A percentile compares a stretch with the other conserved stretches of the same genome.
These are phyloP conservation scores for Penicillium sp. DNA, from an alignment of 2,329 filamentous ascomycete genomes.

Conservation along the genomic window DNA sequence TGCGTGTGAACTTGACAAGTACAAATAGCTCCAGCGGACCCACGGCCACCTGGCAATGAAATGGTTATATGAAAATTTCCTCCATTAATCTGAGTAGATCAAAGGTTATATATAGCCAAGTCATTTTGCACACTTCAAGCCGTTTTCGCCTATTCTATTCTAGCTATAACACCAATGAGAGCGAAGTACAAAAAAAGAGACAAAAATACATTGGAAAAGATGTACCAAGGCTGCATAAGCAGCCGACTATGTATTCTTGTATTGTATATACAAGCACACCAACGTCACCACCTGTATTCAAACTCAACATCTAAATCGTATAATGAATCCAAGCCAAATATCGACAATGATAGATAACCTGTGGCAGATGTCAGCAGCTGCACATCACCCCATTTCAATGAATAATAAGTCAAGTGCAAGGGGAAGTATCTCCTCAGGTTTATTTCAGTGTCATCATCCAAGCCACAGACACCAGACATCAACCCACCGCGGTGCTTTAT, in stretches of 20 bases:
- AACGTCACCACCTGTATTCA: neutral
- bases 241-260: no score
- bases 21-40: neutral
- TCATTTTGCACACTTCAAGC: no score
- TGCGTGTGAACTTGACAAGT: neutral
- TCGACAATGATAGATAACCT: neutral
- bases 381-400: neutral
- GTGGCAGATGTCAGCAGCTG: neutral
- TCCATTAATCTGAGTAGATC: neutral
- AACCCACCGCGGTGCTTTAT: slow-evolving; percentile 31
- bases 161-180: no score
- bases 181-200: no score
- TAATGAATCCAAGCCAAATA: no score
- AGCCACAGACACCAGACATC: slow-evolving; percentile 24
- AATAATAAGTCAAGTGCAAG: neutral
- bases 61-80: neutral
- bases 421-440: slow-evolving; percentile 44
- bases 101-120: no score
- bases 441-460: slow-evolving; percentile 45
- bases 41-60: neutral
- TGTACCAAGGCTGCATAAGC: no score
- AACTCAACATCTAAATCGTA: neutral
- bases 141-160: no score
- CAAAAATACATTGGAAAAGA: no score
- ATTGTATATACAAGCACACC: neutral